Conservation (phyloP, 2,329 filamentous ascomycete genomes). For the Alternaria alternata region DNA sequence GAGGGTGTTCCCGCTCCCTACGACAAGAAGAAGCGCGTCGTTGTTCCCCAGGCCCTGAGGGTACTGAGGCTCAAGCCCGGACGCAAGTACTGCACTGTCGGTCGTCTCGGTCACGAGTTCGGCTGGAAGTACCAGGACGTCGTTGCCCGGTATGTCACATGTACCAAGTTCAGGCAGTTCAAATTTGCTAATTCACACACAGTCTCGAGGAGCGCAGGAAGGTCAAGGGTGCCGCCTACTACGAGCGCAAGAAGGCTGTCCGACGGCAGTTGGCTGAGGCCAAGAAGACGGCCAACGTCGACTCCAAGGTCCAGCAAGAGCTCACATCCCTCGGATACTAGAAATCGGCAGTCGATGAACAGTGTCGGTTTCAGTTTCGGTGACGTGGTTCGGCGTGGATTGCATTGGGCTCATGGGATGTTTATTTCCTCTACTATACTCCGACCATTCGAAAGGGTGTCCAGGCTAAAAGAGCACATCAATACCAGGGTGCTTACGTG, state of each 20-base stretch:
- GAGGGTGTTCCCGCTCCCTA: conserved; percentile 99
- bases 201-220: conserved; percentile 99
- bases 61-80: conserved; percentile 97
- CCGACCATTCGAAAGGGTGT: conserved; percentile 48
- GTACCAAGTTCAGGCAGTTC: not conserved
- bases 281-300: conserved; percentile 88
- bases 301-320: conserved; percentile 86
- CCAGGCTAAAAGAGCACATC: conserved; percentile 52
- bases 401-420: conserved; percentile 51
- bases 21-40: conserved; percentile 99
- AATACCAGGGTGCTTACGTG: conserved; percentile 47
- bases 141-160: conserved; percentile 84
- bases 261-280: conserved; percentile 90
- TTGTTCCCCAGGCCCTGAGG: conserved; percentile 97
- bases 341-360: conserved; percentile 49
- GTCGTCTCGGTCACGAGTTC: conserved; percentile 97
- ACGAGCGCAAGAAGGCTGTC: conserved; percentile 99
- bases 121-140: conserved; percentile 99
- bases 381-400: conserved; percentile 47
- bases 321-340: conserved; percentile 94
- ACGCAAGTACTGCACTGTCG: conserved; percentile 99
- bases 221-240: conserved; percentile 99
- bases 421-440: conserved; percentile 50
- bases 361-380: conserved; percentile 39
- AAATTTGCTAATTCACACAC: conserved; percentile 36